These are phyloP conservation scores for Mucor saturninus DNA, from an alignment of 371 early-diverging fungal species.

Conservation along the genomic window DNA sequence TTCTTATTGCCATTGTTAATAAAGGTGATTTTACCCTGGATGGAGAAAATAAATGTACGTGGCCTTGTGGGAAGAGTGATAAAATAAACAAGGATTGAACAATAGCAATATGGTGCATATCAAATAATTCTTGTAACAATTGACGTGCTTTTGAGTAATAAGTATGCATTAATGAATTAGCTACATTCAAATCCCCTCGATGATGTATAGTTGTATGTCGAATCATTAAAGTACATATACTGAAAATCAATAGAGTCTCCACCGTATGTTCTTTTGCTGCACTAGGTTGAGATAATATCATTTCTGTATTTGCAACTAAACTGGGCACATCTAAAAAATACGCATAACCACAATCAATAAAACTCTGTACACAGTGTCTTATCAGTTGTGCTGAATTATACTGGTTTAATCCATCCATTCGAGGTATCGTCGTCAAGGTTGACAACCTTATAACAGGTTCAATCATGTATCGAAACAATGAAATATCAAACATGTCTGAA, in stretches of 20 bases:
- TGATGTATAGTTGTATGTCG: conserved; percentile 44
- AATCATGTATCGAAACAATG: conserved; percentile 28
- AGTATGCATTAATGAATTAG: conserved; percentile 34
- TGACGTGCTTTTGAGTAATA: conserved; percentile 47
- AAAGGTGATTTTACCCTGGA: conserved; percentile 31
- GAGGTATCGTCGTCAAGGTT: conserved; percentile 11
- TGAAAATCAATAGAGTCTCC: conserved; percentile 40
- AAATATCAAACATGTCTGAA: conserved; percentile 26
- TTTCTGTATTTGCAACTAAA: conserved; percentile 38
- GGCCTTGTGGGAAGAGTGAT: conserved; percentile 45
- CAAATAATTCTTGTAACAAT: conserved; percentile 50
- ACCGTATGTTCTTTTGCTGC: conserved; percentile 38
- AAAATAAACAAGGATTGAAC: conserved; percentile 47
- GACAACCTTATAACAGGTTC: conserved; percentile 32
- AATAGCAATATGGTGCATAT: conserved; percentile 41
- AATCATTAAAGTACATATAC: conserved; percentile 46
- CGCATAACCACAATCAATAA: conserved; percentile 45
- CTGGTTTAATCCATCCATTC: conserved; percentile 25
- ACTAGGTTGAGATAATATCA: conserved; percentile 35
- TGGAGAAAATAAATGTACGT: conserved; percentile 39
- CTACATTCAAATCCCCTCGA: conserved; percentile 25
- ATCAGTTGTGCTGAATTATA: conserved; percentile 48
- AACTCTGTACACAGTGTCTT: conserved; percentile 46
- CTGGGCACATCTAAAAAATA: conserved; percentile 42
- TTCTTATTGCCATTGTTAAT: conserved; percentile 32